A percentile compares a stretch with the other conserved stretches of the same genome.
phyloP scores from a whole-genome alignment of 345 rosid genomes.

The Salix suchowensis region DNA sequence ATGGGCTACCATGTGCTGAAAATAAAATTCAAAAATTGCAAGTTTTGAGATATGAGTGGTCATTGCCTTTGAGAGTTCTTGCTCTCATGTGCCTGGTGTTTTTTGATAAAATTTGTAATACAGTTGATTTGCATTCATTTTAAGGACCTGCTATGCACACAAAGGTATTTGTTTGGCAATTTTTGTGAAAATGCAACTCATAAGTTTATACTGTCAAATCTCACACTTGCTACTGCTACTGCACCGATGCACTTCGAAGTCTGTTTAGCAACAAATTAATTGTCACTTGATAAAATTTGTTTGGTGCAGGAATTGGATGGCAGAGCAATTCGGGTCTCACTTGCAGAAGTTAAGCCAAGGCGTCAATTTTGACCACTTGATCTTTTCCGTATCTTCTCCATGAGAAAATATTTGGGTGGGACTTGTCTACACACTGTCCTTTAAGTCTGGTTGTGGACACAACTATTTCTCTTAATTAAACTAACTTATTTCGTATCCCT shows the following conservation, averaged over 20 bases:
- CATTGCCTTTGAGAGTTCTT: background rate
- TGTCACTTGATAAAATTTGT: background rate
- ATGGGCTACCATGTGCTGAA: background rate
- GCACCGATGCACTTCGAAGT: background rate
- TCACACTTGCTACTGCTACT: background rate
- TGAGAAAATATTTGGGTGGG: constrained; percentile 24
- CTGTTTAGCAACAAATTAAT: background rate
- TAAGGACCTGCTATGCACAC: background rate
- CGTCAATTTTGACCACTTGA: constrained; percentile 51
- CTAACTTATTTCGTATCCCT: background rate
- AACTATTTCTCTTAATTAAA: background rate
- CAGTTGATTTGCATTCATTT: background rate
- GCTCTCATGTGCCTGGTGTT: background rate
- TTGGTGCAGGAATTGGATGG: constrained; percentile 77
- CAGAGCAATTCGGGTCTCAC: constrained; percentile 77
- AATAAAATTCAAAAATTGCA: background rate
- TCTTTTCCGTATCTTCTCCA: constrained; percentile 1
- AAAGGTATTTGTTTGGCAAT: background rate
- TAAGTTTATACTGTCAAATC: background rate
- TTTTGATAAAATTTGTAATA: background rate
- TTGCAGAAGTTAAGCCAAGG: constrained; percentile 81
- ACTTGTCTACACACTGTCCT: background rate
- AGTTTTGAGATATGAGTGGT: background rate
- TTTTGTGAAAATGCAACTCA: background rate
- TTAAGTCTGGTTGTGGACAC: background rate